Base-by-base conservation (phyloP, 1,284 basidiomycete genomes). In the Pyrrhoderma lamaoense region DNA sequence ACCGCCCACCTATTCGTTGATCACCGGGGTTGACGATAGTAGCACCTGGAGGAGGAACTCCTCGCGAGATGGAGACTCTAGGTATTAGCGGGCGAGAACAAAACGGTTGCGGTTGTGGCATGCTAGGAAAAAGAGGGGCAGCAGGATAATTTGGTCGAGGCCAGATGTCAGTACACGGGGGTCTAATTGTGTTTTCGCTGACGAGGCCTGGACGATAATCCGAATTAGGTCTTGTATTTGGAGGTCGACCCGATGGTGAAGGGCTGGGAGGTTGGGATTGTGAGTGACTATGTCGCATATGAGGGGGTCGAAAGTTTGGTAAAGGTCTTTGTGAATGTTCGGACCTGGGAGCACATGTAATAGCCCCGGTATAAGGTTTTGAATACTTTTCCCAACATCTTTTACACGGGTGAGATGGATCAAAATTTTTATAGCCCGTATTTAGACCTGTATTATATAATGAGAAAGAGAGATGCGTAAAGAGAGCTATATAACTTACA, bases 351-450 rank as follows among this genome's bases (percentile, higher is more conserved):
- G 79, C 73, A 59, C 80, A 82, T 0, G 71, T 67, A 13, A 88
- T 65, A 2, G 81, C 74, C 3, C 81, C 81, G 0, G 68, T 61
- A 62, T 79, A 89, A 0, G 72, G 70, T 58, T 75, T 77, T 1
- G 72, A 70, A 62, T 83, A 81, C 56, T 77, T 79, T 1, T 72
- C 66, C 86, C 85, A 89, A 64, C 86, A 89, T 50, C 75, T 77
- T 46, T 70, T 68, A 60, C 86, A 89, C 5, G 85, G 82, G 54
- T 79, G 69, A 0, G 70, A 64, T 0, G 85, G 83, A 61, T 88
- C 82, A 40, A 69, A 71, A 52, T 76, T 70, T 64, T 84, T 85
- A 66, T 82, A 89, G 2, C 86, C 86, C 0, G 75, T 79, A 61
- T 88, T 87, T 37, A 71, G 69, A 61, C 85, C 85, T 89, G 51